Conservation (phyloP, 148 eudicot species). For the Rhododendron vialii region DNA sequence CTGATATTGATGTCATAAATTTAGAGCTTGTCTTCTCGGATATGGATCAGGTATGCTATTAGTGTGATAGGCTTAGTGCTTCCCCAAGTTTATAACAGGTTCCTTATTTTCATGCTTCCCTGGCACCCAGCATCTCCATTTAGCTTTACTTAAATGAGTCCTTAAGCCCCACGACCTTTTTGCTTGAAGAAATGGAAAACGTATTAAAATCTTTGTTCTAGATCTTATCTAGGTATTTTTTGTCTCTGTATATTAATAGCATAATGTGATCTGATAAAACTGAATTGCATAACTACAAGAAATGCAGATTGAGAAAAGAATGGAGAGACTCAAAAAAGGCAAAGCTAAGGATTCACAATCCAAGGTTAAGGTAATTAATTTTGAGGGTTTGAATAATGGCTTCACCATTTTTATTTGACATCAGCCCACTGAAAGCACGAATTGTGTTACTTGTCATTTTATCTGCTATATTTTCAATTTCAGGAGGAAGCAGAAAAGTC, state of each 20-base stretch:
- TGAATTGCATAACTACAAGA: slow-evolving; percentile 38
- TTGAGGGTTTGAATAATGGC: not conserved
- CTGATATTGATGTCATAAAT: slow-evolving; percentile 94
- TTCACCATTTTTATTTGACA: slow-evolving; percentile 3
- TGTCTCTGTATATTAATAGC: not conserved
- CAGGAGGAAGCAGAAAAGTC: slow-evolving; percentile 98
- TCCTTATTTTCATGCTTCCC: not conserved
- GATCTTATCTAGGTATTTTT: not conserved
- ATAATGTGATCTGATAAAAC: slow-evolving; percentile 18
- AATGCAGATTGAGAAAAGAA: slow-evolving; percentile 92
- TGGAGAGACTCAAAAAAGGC: slow-evolving; percentile 87
- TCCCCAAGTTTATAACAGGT: not conserved
- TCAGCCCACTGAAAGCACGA: not conserved
- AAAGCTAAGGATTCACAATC: slow-evolving; percentile 76
- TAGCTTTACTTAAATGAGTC: not conserved
- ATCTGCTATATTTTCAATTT: slow-evolving; percentile 18
- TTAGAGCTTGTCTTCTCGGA: slow-evolving; percentile 85
- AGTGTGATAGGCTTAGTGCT: not conserved
- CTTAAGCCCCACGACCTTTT: not conserved
- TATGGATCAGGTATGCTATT: slow-evolving; percentile 78
- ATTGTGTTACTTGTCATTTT: slow-evolving; percentile 1
- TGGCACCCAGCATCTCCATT: not conserved
- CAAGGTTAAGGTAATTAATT: slow-evolving; percentile 69
- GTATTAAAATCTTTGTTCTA: not conserved
- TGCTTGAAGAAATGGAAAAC: not conserved